Conservation (phyloP, 805 yeast species). For the Candida mattraensis region DNA sequence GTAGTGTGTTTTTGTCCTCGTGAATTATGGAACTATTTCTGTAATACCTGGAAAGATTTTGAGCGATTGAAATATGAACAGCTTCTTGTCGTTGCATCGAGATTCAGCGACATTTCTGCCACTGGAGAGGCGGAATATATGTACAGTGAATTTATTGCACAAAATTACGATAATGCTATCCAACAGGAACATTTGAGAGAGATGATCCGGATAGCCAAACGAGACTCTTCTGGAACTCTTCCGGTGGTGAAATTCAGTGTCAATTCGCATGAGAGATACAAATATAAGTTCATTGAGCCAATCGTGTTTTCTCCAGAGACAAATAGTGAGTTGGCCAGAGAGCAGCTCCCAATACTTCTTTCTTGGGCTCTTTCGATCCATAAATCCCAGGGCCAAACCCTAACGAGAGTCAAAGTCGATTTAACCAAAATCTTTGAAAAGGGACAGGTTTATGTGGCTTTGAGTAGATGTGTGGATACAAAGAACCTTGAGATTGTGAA, state of each 20-base stretch:
- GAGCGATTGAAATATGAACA: conserved; percentile 20
- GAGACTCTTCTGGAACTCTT: conserved; percentile 20
- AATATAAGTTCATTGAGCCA: conserved; percentile 31
- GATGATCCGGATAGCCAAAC: conserved; percentile 27
- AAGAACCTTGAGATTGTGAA: conserved; percentile 65
- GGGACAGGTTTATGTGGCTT: conserved; percentile 83
- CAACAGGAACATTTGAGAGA: conserved; percentile 12
- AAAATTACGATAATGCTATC: conserved; percentile 4
- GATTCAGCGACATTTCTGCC: conserved; percentile 15
- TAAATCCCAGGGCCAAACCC: conserved; percentile 83
- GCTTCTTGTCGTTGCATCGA: conserved; percentile 15
- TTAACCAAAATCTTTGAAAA: conserved; percentile 66
- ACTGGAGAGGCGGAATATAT: conserved; percentile 21
- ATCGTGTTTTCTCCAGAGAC: conserved; percentile 38
- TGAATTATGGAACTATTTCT: conserved; percentile 26
- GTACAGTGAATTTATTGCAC: conserved; percentile 17
- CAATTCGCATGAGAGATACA: conserved; percentile 31
- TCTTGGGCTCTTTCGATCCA: conserved; percentile 87
- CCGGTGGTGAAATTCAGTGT: conserved; percentile 51
- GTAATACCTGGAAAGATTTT: conserved; percentile 27
- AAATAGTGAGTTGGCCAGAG: conserved; percentile 37
- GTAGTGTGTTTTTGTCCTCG: conserved; percentile 54
- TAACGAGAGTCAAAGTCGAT: conserved; percentile 69
- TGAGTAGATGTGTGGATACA: conserved; percentile 73
- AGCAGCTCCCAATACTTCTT: conserved; percentile 66